phyloP scores from a whole-genome alignment of 805 yeast species.

The Zygotorulaspora sp. region DNA sequence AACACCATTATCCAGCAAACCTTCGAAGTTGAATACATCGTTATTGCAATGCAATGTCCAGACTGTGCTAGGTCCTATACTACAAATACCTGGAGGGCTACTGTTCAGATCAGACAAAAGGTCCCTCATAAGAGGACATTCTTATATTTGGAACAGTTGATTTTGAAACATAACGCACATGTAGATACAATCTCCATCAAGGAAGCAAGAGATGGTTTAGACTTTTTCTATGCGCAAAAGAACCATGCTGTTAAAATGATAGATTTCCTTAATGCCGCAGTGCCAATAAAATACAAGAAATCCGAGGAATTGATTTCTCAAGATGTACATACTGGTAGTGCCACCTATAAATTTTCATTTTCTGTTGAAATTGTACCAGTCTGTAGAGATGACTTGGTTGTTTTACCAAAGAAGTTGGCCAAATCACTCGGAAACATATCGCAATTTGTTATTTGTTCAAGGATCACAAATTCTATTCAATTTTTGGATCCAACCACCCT shows the following conservation, averaged over 20 bases:
- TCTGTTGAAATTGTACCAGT: slow-evolving; percentile 94
- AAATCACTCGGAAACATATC: slow-evolving; percentile 76
- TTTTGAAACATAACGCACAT: slow-evolving; percentile 88
- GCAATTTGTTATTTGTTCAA: slow-evolving; percentile 78
- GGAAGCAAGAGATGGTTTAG: slow-evolving; percentile 91
- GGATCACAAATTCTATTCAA: slow-evolving; percentile 76
- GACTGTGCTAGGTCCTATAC: slow-evolving; percentile 98
- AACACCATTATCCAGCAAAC: slow-evolving; percentile 91
- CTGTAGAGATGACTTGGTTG: slow-evolving; percentile 94
- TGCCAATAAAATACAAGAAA: slow-evolving; percentile 75
- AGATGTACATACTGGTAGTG: slow-evolving; percentile 86
- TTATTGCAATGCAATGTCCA: slow-evolving; percentile 93
- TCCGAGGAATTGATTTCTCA: slow-evolving; percentile 89
- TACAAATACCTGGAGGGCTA: slow-evolving; percentile 96
- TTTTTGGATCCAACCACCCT: slow-evolving; percentile 81
- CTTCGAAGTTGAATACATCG: slow-evolving; percentile 91
- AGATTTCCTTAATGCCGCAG: slow-evolving; percentile 80
- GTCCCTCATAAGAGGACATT: slow-evolving; percentile 96
- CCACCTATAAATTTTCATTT: slow-evolving; percentile 84
- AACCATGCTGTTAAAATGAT: slow-evolving; percentile 93
- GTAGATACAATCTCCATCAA: slow-evolving; percentile 89
- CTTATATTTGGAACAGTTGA: slow-evolving; percentile 90
- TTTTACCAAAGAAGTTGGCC: slow-evolving; percentile 84
- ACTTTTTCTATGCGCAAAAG: slow-evolving; percentile 82
- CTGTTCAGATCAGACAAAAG: slow-evolving; percentile 96